These are phyloP conservation scores for Chrysoporthe austroafricana DNA, from an alignment of 2,329 filamentous ascomycete species.

Conservation along the genomic window DNA sequence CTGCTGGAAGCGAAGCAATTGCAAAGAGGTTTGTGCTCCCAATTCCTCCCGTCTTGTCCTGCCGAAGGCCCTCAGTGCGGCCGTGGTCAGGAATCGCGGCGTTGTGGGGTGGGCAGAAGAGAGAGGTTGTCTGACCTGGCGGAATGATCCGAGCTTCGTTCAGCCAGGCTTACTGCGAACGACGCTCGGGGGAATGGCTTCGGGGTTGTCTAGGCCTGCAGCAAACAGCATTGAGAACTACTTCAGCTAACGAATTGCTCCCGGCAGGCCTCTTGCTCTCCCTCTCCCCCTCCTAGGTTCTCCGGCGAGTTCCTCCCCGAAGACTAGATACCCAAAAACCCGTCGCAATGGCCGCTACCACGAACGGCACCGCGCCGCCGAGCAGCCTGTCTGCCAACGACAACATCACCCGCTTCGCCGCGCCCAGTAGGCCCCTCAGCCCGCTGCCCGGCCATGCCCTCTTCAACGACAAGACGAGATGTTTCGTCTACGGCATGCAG, in stretches of 20 bases:
- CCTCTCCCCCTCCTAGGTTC: conserved; percentile 21
- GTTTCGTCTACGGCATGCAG: conserved; percentile 99
- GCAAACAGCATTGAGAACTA: background rate
- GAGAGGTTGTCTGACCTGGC: background rate
- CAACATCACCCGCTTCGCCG: conserved; percentile 96
- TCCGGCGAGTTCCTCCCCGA: conserved; percentile 27
- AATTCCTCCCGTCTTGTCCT: background rate
- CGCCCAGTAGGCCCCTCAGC: conserved; percentile 89
- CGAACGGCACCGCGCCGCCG: conserved; percentile 50
- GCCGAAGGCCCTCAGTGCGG: background rate
- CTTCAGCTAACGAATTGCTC: conserved; percentile 11
- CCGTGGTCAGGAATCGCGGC: background rate
- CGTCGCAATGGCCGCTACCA: conserved; percentile 58
- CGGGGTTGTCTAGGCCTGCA: background rate
- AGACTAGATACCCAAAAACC: conserved; percentile 30
- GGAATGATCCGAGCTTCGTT: background rate
- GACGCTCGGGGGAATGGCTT: background rate
- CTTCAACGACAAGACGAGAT: conserved; percentile 99
- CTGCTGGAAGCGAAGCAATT: conserved; percentile 21
- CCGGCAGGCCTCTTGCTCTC: conserved; percentile 10
- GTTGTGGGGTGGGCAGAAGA: background rate
- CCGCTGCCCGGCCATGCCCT: conserved; percentile 86
- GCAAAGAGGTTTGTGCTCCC: conserved; percentile 23
- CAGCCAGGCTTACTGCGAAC: background rate
- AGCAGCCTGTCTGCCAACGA: conserved; percentile 79